Conservation (phyloP, 1,284 basidiomycete species). For the Heterobasidion occidentale region DNA sequence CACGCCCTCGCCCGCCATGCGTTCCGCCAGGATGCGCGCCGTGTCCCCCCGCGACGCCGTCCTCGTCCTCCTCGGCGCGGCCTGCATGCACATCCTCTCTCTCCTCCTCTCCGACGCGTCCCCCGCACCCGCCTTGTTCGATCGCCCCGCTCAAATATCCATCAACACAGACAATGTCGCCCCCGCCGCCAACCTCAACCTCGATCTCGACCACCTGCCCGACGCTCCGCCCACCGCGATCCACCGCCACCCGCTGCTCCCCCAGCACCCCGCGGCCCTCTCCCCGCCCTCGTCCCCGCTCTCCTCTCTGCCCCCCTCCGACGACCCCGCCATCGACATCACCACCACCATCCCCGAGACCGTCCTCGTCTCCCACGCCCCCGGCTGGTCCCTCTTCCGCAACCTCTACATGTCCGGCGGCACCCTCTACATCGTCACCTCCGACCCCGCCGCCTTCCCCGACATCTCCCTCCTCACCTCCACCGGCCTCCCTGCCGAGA, state of each 20-base stretch:
- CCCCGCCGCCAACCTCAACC: not conserved
- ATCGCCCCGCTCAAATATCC: not conserved
- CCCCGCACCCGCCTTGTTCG: not conserved
- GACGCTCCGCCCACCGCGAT: not conserved
- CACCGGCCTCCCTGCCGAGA: slow-evolving; percentile 50
- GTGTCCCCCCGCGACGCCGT: slow-evolving; percentile 34
- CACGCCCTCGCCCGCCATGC: not conserved
- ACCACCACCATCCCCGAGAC: slow-evolving; percentile 26
- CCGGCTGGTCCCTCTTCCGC: slow-evolving; percentile 77
- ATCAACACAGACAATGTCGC: not conserved
- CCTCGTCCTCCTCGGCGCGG: slow-evolving; percentile 42
- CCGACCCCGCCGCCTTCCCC: slow-evolving; percentile 42
- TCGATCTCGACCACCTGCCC: not conserved
- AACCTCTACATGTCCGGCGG: slow-evolving; percentile 77
- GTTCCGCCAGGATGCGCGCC: slow-evolving; percentile 1
- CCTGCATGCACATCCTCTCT: not conserved
- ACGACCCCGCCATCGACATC: slow-evolving; percentile 2
- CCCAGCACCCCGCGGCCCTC: not conserved
- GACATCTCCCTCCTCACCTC: slow-evolving; percentile 62
- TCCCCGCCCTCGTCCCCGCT: not conserved
- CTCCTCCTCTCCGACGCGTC: not conserved
- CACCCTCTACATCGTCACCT: slow-evolving; percentile 58
- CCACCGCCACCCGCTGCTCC: not conserved
- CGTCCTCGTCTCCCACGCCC: slow-evolving; percentile 49
- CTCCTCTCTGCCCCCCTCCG: not conserved